These are phyloP conservation scores for Tylopilus plumbeoviolaceoides DNA, from an alignment of 768 basidiomycete genomes.

Conservation along the genomic window DNA sequence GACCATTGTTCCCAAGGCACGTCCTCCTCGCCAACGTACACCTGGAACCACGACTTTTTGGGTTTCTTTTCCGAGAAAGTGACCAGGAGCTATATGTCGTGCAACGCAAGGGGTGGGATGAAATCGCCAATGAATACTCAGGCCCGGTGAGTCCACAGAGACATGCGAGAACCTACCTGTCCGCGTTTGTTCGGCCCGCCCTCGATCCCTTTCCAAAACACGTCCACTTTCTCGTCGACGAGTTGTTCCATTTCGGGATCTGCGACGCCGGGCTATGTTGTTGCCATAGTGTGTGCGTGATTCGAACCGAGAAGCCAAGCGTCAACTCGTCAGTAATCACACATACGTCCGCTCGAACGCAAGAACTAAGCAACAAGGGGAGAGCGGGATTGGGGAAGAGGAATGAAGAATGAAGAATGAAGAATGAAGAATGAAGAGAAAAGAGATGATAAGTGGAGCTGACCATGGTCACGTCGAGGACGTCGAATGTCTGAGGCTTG, in stretches of 20 bases:
- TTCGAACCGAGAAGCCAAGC: background rate
- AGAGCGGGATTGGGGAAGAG: no score
- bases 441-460: slow-evolving; percentile 12
- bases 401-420: no score
- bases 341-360: no score
- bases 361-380: no score
- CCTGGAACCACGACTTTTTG: slow-evolving; percentile 70
- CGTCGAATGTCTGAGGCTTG: slow-evolving; percentile 72
- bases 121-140: slow-evolving; percentile 18
- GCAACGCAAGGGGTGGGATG: background rate
- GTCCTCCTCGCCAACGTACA: slow-evolving; percentile 69
- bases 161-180: slow-evolving; percentile 46
- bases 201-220: slow-evolving; percentile 77
- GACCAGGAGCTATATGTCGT: slow-evolving; percentile 47
- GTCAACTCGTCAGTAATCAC: slow-evolving; percentile 1
- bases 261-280: slow-evolving; percentile 65
- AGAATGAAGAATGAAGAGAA: no score
- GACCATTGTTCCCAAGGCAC: slow-evolving; percentile 88
- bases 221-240: slow-evolving; percentile 71
- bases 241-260: slow-evolving; percentile 69
- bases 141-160: background rate
- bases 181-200: slow-evolving; percentile 57
- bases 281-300: background rate
- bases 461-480: slow-evolving; percentile 83
- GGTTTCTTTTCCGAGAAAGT: slow-evolving; percentile 75